These are phyloP conservation scores for Colletotrichum incanum DNA, from an alignment of 2,329 filamentous ascomycete genomes.

Conservation along the genomic window DNA sequence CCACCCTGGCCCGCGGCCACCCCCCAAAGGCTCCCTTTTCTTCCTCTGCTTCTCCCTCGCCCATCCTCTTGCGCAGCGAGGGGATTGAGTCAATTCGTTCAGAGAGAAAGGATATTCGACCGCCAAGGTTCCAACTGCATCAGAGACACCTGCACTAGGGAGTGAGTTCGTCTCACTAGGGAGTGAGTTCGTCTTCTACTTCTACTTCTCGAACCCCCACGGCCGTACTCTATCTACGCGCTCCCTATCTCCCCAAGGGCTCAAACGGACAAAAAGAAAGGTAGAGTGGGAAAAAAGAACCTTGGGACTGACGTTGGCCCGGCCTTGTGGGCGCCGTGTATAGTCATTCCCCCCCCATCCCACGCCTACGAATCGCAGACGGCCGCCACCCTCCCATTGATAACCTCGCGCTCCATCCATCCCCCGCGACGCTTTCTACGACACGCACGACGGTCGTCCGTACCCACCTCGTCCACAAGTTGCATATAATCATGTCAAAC, in stretches of 20 bases:
- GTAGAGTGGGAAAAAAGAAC: not conserved
- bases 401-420: slow-evolving; percentile 47
- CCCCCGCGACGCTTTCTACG: slow-evolving; percentile 35
- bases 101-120: not conserved
- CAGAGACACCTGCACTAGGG: not conserved
- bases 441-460: slow-evolving; percentile 39
- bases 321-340: slow-evolving; percentile 18
- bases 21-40: not conserved
- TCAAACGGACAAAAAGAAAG: slow-evolving; percentile 7
- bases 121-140: slow-evolving; percentile 10
- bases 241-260: not conserved
- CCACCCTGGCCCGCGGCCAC: not conserved
- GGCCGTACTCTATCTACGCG: not conserved
- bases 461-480: slow-evolving; percentile 41
- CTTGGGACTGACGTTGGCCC: slow-evolving; percentile 30
- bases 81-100: slow-evolving; percentile 8
- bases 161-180: slow-evolving; percentile 12
- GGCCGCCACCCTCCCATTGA: slow-evolving; percentile 45
- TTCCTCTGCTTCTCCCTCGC: slow-evolving; percentile 7
- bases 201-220: slow-evolving; percentile 9
- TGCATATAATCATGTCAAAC: slow-evolving; percentile 44
- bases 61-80: not conserved
- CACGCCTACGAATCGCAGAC: slow-evolving; percentile 39
- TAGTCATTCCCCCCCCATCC: slow-evolving; percentile 15
- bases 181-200: not conserved